phyloP scores from a whole-genome alignment of 306 rosid genomes.

The Inga oerstediana region DNA sequence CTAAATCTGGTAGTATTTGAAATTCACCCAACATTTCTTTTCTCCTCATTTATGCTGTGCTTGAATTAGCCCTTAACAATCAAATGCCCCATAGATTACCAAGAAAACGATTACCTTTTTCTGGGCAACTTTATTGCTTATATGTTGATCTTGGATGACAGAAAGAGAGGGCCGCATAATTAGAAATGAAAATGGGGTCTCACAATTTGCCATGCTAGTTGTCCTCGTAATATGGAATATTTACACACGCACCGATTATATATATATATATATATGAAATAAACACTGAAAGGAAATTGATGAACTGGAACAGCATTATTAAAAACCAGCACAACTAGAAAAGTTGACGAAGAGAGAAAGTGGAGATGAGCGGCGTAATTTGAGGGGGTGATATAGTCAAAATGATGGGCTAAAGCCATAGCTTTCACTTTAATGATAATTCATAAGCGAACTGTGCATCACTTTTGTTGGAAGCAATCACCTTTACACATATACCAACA shows the following conservation, averaged over 20 bases:
- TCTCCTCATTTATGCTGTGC: not conserved
- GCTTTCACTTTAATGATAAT: slow-evolving; percentile 28
- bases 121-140: not conserved
- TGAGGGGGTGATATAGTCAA: slow-evolving; percentile 1
- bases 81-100: not conserved
- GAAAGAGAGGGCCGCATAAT: not conserved
- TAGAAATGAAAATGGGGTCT: not conserved
- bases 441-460: not conserved
- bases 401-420: slow-evolving; percentile 11
- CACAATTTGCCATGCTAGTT: not conserved
- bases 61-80: not conserved
- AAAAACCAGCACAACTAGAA: not conserved
- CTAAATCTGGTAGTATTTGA: too few species aligned
- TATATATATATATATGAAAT: too few species aligned
- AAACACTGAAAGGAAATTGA: not conserved
- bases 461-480: slow-evolving; percentile 11
- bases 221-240: not conserved
- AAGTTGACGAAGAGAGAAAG: not conserved
- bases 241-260: not conserved
- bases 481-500: slow-evolving; percentile 30
- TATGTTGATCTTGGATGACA: not conserved
- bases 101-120: not conserved
- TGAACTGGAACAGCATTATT: not conserved
- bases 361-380: slow-evolving; percentile 18
- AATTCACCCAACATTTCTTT: not conserved